Percentiles rank a stretch among this genome's conserved stretches.
Conservation (phyloP, 305 asterid genomes). For the Solanum chacoense region DNA sequence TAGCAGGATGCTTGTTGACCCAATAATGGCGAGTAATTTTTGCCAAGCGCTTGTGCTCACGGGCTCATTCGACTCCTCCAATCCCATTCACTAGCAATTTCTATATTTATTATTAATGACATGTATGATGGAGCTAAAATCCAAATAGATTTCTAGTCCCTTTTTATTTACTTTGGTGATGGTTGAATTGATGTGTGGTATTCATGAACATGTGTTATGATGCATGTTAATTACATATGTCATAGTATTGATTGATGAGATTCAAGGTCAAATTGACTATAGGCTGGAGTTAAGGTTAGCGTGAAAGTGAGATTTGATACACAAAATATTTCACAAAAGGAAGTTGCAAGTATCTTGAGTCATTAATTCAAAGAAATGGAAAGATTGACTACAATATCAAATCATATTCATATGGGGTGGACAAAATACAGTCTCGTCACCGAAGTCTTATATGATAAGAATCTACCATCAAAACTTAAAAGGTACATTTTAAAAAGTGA, state of each 20-base stretch:
- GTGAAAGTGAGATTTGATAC: neutral
- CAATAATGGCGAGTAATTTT: neutral
- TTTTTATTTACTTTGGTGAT: neutral
- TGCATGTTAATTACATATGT: neutral
- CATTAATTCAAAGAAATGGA: neutral
- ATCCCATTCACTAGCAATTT: neutral
- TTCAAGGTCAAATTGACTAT: neutral
- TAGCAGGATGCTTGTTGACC: neutral
- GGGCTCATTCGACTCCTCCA: neutral
- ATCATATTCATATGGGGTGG: neutral
- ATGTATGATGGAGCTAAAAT: accelerated
- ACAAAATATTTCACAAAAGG: accelerated
- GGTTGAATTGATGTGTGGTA: neutral
- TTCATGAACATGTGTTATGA: accelerated
- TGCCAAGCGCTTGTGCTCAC: neutral
- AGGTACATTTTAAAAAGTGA: neutral
- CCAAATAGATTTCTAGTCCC: accelerated
- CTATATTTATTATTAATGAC: neutral
- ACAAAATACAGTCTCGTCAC: neutral
- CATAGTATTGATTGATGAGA: neutral
- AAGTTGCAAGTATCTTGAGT: neutral
- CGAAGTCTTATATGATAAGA: neutral
- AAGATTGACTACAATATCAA: neutral
- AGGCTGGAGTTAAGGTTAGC: neutral
- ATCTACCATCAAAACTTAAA: neutral